Conservation (phyloP, 2,329 filamentous ascomycete species). For the Pyrenophora graminea region DNA sequence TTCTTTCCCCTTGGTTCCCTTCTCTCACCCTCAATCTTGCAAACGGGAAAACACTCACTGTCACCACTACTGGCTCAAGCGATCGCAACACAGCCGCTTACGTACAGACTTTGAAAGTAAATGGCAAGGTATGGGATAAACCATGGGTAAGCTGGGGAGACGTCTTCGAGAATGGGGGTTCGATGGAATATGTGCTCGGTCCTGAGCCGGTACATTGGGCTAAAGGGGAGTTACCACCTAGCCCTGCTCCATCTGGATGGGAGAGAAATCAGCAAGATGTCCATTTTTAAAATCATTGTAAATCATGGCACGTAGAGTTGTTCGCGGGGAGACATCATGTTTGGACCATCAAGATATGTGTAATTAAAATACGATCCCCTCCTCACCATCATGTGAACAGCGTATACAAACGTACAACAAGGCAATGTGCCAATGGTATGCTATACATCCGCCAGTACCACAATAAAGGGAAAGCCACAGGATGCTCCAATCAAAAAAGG, state of each 20-base stretch:
- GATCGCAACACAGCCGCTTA: constrained; percentile 56
- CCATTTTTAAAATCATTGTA: not conserved
- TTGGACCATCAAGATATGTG: too few relatives aligned
- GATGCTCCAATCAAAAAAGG: not conserved
- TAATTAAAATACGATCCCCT: too few relatives aligned
- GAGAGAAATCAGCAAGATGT: too few relatives aligned
- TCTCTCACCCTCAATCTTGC: constrained; percentile 64
- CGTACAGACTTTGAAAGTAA: constrained; percentile 69
- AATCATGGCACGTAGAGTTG: not conserved
- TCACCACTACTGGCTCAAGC: constrained; percentile 52
- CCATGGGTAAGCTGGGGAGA: constrained; percentile 70
- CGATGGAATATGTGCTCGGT: constrained; percentile 68
- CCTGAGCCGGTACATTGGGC: constrained; percentile 59
- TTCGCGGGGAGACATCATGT: not conserved
- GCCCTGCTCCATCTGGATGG: constrained; percentile 51
- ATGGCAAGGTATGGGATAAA: constrained; percentile 65
- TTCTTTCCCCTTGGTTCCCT: constrained; percentile 52
- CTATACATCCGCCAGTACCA: not conserved
- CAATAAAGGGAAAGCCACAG: not conserved
- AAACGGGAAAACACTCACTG: constrained; percentile 56
- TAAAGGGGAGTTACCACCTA: constrained; percentile 64
- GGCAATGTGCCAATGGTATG: not conserved
- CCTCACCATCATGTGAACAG: too few relatives aligned
- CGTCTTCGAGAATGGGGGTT: constrained; percentile 64
- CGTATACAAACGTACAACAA: too few relatives aligned